These are phyloP conservation scores for Sporothrix pallida DNA, from an alignment of 2,329 filamentous ascomycete genomes.

Conservation along the genomic window DNA sequence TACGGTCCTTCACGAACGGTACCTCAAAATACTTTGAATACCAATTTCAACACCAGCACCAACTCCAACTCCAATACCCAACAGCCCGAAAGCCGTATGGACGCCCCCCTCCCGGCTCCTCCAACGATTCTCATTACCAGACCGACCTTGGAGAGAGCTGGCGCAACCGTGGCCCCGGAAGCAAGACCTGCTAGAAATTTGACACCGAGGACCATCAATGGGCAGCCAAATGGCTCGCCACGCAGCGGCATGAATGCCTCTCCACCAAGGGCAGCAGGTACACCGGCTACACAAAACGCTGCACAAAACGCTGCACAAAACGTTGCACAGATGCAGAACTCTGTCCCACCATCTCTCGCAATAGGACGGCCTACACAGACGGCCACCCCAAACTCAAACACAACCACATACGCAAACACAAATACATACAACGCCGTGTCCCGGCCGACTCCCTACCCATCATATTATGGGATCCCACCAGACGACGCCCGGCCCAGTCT, in stretches of 20 bases:
- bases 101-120: background rate
- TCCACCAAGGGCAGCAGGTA: background rate
- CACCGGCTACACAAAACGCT: background rate
- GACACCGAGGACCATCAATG: background rate
- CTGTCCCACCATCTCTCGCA: background rate
- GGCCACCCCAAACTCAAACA: too few species aligned
- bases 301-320: background rate
- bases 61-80: background rate
- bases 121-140: background rate
- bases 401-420: too few species aligned
- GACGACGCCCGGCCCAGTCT: background rate
- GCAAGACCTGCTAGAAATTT: background rate
- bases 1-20: background rate
- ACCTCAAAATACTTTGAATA: background rate
- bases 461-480: slow-evolving; percentile 16
- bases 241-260: background rate
- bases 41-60: background rate
- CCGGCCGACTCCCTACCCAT: background rate
- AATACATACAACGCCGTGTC: background rate
- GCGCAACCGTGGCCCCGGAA: background rate
- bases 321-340: background rate
- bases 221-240: background rate
- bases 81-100: background rate
- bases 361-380: background rate
- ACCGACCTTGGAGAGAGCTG: background rate